Conservation (phyloP, 2,329 filamentous ascomycete species). For the Capronia americana region DNA sequence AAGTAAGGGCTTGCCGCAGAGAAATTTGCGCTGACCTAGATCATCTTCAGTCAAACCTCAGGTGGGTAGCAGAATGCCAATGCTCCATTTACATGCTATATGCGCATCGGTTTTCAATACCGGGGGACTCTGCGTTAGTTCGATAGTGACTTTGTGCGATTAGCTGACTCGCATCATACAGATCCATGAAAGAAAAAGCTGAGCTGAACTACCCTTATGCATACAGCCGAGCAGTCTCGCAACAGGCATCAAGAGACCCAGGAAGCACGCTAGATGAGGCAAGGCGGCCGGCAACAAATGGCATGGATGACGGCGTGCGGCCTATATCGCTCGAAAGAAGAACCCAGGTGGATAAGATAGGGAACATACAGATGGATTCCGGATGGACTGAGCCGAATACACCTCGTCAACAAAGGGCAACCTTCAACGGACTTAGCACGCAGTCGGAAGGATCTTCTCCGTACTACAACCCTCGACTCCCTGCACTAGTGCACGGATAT, state of each 20-base stretch:
- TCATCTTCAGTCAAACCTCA: not conserved
- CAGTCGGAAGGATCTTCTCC: not conserved
- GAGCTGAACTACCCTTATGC: not conserved
- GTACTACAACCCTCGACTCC: not conserved
- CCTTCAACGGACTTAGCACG: not conserved
- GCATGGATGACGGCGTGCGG: not conserved
- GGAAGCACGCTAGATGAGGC: not conserved
- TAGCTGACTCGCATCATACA: not conserved
- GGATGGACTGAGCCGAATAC: too few relatives aligned
- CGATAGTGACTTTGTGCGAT: not conserved
- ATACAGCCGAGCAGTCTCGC: not conserved
- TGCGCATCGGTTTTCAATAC: not conserved
- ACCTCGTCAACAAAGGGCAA: not conserved
- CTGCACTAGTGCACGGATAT: not conserved
- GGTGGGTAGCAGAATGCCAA: not conserved
- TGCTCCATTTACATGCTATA: not conserved
- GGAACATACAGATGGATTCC: not conserved
- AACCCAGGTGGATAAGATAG: not conserved
- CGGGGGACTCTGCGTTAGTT: not conserved
- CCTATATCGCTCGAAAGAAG: not conserved
- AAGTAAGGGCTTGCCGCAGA: not conserved
- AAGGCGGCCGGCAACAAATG: too few relatives aligned
- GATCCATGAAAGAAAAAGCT: not conserved
- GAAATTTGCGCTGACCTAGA: not conserved
- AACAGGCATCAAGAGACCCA: not conserved